phyloP scores from a whole-genome alignment of 2,329 filamentous ascomycete species.

The Sporothrix inflata region DNA sequence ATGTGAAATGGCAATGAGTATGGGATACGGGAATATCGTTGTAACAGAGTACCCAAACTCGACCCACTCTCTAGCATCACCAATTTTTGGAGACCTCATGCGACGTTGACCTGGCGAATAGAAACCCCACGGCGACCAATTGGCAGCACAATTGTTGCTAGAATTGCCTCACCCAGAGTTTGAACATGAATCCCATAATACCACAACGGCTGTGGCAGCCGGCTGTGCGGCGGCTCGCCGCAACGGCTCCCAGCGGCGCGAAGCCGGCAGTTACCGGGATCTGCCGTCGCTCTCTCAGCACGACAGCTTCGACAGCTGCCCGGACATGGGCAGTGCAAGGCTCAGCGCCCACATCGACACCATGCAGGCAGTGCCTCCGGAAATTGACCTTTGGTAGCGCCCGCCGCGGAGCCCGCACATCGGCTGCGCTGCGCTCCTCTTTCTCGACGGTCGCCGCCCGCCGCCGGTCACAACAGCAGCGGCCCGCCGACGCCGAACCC shows the following conservation, averaged over 20 bases:
- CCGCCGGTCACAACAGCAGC: not conserved
- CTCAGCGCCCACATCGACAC: not conserved
- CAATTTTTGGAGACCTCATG: constrained; percentile 20
- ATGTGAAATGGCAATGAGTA: constrained; percentile 14
- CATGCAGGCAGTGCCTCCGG: constrained; percentile 24
- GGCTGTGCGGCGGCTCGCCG: not conserved
- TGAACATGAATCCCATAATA: constrained; percentile 24
- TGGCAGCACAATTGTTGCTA: not conserved
- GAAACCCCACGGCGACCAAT: constrained; percentile 14
- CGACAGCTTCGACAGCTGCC: not conserved
- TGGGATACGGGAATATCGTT: constrained; percentile 10
- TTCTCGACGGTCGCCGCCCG: constrained; percentile 24
- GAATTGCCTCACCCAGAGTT: not conserved
- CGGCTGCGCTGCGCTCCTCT: not conserved
- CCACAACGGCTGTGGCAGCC: constrained; percentile 25
- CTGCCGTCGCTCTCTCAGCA: constrained; percentile 4
- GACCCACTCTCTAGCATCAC: constrained; percentile 27
- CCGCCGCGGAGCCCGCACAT: not conserved
- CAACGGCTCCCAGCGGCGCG: not conserved
- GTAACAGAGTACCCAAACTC: not conserved
- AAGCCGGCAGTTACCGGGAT: not conserved
- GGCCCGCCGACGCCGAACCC: not conserved
- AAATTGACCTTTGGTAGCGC: not conserved
- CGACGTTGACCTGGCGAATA: not conserved
- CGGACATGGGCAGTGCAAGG: not conserved